Conservation (phyloP, 2,329 filamentous ascomycete genomes). For the Trichoderma sp. region DNA sequence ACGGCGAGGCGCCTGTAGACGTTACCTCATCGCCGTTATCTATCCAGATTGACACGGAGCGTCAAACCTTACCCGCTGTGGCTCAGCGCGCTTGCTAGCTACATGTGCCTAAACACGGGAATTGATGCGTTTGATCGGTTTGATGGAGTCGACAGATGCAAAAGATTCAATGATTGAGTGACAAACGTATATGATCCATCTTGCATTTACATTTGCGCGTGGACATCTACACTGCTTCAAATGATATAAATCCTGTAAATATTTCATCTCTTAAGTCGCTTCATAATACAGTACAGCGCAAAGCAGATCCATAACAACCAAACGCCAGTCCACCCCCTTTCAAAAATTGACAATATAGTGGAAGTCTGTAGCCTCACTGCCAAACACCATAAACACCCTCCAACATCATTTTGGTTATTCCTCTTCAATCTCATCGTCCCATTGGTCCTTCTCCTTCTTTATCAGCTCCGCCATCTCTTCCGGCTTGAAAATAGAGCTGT, state of each 20-base stretch:
- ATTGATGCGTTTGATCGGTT: too few species aligned
- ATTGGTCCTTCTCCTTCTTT: slow-evolving; percentile 73
- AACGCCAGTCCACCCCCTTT: neutral
- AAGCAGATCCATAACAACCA: neutral
- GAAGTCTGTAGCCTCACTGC: neutral
- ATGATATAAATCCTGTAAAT: neutral
- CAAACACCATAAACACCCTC: neutral
- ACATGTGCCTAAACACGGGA: neutral
- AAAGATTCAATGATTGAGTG: too few species aligned
- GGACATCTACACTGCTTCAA: neutral
- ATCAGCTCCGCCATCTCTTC: slow-evolving; percentile 69
- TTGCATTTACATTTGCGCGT: neutral
- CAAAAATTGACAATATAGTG: slow-evolving; percentile 3
- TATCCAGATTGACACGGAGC: neutral
- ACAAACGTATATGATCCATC: too few species aligned
- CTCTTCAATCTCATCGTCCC: slow-evolving; percentile 77
- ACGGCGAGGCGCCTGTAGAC: neutral
- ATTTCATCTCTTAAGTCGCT: neutral
- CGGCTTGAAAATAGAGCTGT: slow-evolving; percentile 69
- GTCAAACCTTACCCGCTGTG: neutral
- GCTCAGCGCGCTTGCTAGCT: neutral
- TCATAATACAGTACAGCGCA: neutral
- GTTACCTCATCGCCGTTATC: neutral
- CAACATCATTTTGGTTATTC: slow-evolving; percentile 36
- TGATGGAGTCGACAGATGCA: too few species aligned